Evolutionary conservation across 176 grass and related monocot genomes (phyloP), one percentile per base, ranked within the genome.

Genomic region (Aegilops umbellulata): DNA sequence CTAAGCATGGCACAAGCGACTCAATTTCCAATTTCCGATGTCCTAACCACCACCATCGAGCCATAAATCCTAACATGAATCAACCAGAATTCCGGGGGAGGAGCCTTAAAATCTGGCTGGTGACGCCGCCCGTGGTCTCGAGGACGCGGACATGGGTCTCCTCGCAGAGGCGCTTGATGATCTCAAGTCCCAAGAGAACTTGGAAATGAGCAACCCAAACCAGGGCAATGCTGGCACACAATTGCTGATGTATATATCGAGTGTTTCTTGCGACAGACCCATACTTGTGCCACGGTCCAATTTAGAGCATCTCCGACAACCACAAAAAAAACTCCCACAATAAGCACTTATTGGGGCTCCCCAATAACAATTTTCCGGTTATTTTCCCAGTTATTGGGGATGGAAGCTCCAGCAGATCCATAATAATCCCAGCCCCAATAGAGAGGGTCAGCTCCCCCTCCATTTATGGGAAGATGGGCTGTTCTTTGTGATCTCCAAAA

Each of bases 121-220:
- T 31, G 39, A 74, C 89, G 62, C 61, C 84, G 16, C 66, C 16
- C 15, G 68, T 61, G 23, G 82, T 94, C 83, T 41, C 38, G 29
- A 94, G 86, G 66, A 94, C 65, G 60, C 90, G 90, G 65, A 92
- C 90, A 74, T 80, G 86, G n/a, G 95, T 91, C 83, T 89, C 95
- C 83, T 91, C 88, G 61, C 90, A 90, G 27, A 97, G 90, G n/a
- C 84, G 90, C 84, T 78, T 90, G 83, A 97, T 75, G 68, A 84
- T 47, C 60, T 92, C 90, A 22, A 29, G 24, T 83, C 39, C 67
- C 53, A n/a, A 13, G 53, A 35, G 10, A 71, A 46, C 25, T 19
- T 60, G 38, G 35, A 17, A 71, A 71, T 47, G 26, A 8, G 49
- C 46, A 30, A 30, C 34, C 26, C 53, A 58, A 15, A 41, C 49